Conservation (phyloP, 345 rosid species). For the Rhodomyrtus tomentosa region DNA sequence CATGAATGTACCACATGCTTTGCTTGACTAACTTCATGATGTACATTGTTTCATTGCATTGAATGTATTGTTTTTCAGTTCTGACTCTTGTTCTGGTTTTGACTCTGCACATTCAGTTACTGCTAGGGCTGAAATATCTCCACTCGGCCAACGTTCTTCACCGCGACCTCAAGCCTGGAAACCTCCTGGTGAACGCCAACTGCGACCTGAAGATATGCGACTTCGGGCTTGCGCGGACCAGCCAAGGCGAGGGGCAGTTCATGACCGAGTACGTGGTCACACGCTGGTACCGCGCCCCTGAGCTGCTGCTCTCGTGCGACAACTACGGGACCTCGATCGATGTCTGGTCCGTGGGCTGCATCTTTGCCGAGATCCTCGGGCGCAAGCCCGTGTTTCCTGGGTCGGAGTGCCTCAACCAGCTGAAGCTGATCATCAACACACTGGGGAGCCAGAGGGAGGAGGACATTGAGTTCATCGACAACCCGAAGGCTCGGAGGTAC, state of each 20-base stretch:
- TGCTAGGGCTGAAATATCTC: slow-evolving; percentile 76
- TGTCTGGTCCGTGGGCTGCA: slow-evolving; percentile 92
- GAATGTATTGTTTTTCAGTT: not conserved
- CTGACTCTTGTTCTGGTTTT: not conserved
- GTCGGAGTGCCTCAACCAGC: slow-evolving; percentile 76
- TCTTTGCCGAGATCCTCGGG: slow-evolving; percentile 81
- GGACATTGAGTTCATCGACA: slow-evolving; percentile 69
- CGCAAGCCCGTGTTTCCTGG: slow-evolving; percentile 80
- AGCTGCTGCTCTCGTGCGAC: slow-evolving; percentile 80
- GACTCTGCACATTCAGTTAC: slow-evolving; percentile 26
- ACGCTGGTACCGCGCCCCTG: slow-evolving; percentile 94
- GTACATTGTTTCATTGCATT: not conserved
- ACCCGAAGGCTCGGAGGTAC: slow-evolving; percentile 49
- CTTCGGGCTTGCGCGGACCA: slow-evolving; percentile 78
- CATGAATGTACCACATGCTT: not conserved
- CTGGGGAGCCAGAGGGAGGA: slow-evolving; percentile 66
- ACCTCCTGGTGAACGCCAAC: slow-evolving; percentile 72
- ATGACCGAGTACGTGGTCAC: slow-evolving; percentile 91
- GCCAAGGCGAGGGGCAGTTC: slow-evolving; percentile 55
- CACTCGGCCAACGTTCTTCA: slow-evolving; percentile 92
- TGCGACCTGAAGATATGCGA: slow-evolving; percentile 83
- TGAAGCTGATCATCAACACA: slow-evolving; percentile 51
- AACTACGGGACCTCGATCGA: slow-evolving; percentile 79
- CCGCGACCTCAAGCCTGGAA: slow-evolving; percentile 84
- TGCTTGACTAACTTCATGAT: not conserved